Evolutionary conservation across 805 yeast genomes (phyloP).

Genomic region (Maudiozyma serrabonitensis): DNA sequence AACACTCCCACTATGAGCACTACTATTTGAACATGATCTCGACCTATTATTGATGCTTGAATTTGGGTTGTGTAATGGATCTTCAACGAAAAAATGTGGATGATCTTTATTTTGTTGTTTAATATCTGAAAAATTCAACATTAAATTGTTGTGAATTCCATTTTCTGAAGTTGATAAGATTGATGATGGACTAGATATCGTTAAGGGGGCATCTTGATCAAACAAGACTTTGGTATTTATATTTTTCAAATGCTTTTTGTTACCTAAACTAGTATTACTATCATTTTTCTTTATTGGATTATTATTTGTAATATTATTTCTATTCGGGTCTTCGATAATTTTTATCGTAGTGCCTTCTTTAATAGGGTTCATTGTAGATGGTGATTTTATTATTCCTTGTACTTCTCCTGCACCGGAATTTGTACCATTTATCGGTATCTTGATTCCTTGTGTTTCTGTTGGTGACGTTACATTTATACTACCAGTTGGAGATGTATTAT

Average conservation of each 20-base stretch:
- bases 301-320: neutral
- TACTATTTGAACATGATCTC: constrained; percentile 15
- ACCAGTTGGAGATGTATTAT: neutral
- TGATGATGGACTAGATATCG: constrained; percentile 10
- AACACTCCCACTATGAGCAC: constrained; percentile 1
- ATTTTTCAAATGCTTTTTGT: constrained; percentile 22
- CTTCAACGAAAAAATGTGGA: constrained; percentile 53
- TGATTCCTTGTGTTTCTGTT: neutral
- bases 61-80: constrained; percentile 15
- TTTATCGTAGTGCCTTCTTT: constrained; percentile 1
- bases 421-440: neutral
- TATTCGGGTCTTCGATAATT: neutral
- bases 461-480: neutral
- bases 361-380: neutral
- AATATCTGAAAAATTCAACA: neutral
- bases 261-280: constrained; percentile 11
- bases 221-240: constrained; percentile 26
- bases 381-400: neutral
- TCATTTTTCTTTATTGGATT: neutral
- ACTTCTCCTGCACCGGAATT: too few species aligned
- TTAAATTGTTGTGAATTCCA: neutral
- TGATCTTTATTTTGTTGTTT: constrained; percentile 34
- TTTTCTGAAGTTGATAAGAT: constrained; percentile 5
- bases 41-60: constrained; percentile 14
- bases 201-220: constrained; percentile 4